These are phyloP conservation scores for Sordariomycetes sp. DNA, from an alignment of 2,329 filamentous ascomycete genomes.

Conservation along the genomic window DNA sequence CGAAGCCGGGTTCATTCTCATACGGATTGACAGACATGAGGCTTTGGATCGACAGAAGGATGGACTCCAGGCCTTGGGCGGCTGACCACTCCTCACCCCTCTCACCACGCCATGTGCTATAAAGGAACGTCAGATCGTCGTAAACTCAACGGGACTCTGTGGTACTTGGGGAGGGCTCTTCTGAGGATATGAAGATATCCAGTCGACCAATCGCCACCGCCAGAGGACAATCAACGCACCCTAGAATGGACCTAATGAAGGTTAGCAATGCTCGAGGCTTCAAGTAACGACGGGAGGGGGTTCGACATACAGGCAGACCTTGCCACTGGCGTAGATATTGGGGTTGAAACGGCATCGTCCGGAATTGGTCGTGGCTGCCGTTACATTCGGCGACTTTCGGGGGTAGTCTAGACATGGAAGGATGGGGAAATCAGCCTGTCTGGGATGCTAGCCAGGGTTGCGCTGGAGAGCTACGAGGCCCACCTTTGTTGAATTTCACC, in stretches of 20 bases:
- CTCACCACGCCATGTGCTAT: constrained; percentile 88
- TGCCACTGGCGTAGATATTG: constrained; percentile 86
- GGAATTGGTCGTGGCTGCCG: constrained; percentile 75
- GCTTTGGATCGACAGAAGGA: constrained; percentile 91
- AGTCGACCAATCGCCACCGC: background rate
- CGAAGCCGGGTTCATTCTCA: constrained; percentile 91
- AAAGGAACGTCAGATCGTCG: constrained; percentile 8
- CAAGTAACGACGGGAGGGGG: constrained; percentile 3
- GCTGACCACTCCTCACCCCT: constrained; percentile 92
- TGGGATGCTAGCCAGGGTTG: background rate
- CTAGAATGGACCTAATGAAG: constrained; percentile 66
- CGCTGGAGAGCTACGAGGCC: background rate
- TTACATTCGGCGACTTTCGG: constrained; percentile 48
- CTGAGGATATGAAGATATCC: background rate
- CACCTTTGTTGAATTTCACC: constrained; percentile 67
- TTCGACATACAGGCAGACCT: constrained; percentile 73
- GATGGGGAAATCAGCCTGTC: background rate
- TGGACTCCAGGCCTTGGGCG: constrained; percentile 88
- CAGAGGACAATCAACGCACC: constrained; percentile 40
- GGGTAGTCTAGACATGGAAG: constrained; percentile 62
- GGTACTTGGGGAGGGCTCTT: background rate
- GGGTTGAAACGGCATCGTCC: constrained; percentile 88
- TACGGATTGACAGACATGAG: constrained; percentile 91
- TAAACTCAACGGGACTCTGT: background rate
- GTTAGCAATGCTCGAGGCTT: constrained; percentile 9